Evolutionary conservation across 2,329 filamentous ascomycete species (phyloP).

Genomic region (Fusarium staphyleae): DNA sequence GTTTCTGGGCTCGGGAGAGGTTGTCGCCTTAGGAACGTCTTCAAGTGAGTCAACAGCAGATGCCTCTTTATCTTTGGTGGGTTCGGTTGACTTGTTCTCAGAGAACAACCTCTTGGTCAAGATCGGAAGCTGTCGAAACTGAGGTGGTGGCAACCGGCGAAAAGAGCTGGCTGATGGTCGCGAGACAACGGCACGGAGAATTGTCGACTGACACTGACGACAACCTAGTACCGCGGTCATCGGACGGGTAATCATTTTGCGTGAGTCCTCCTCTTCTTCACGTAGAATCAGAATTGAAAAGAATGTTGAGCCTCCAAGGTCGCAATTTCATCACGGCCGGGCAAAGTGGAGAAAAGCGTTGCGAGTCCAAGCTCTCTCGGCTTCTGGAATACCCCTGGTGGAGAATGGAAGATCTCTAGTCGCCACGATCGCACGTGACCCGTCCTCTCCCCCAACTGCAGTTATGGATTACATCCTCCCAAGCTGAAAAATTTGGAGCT

Average conservation of each 20-base stretch:
- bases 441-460: slow-evolving; percentile 6
- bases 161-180: slow-evolving; percentile 30
- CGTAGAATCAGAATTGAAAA: not conserved
- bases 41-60: slow-evolving; percentile 22
- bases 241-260: slow-evolving; percentile 44
- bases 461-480: slow-evolving; percentile 5
- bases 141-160: slow-evolving; percentile 35
- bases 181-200: slow-evolving; percentile 43
- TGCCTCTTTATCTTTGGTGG: slow-evolving; percentile 24
- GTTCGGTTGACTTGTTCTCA: slow-evolving; percentile 15
- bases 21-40: slow-evolving; percentile 33
- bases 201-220: slow-evolving; percentile 42
- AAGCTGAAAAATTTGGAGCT: slow-evolving; percentile 42
- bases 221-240: slow-evolving; percentile 42
- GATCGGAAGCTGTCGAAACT: slow-evolving; percentile 23
- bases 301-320: slow-evolving; percentile 15
- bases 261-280: not conserved
- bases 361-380: slow-evolving; percentile 7
- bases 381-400: slow-evolving; percentile 15
- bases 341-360: slow-evolving; percentile 23
- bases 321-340: slow-evolving; percentile 7
- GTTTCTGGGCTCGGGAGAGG: slow-evolving; percentile 44
- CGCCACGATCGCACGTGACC: slow-evolving; percentile 34
- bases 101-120: slow-evolving; percentile 39
- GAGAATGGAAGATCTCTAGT: slow-evolving; percentile 2